These are phyloP conservation scores for Phytopythium cucurbitacearum DNA, from an alignment of 352 stramenopile genomes.

Conservation along the genomic window DNA sequence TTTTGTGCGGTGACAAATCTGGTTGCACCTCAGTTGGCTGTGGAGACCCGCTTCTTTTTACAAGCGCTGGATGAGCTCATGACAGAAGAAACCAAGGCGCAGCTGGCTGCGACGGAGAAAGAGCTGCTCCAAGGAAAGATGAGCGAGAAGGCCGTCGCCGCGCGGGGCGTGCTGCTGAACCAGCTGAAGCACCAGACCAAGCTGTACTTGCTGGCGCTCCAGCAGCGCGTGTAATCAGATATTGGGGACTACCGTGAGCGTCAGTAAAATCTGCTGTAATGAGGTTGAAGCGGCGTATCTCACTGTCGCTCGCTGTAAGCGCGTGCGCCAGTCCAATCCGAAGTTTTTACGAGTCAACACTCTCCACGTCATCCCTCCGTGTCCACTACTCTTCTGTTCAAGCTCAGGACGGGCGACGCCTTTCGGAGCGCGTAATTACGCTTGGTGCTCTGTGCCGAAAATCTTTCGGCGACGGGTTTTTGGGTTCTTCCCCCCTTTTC, in stretches of 20 bases:
- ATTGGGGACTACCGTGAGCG: background rate
- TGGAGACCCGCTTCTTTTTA: slow-evolving; percentile 74
- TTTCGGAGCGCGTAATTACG: background rate
- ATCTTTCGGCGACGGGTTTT: too few species aligned
- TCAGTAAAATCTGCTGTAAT: background rate
- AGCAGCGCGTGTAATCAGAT: slow-evolving; percentile 11
- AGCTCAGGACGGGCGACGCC: background rate
- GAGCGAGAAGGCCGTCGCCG: slow-evolving; percentile 29
- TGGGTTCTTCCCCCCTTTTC: too few species aligned
- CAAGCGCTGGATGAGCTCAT: slow-evolving; percentile 53
- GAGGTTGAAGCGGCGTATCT: too few species aligned
- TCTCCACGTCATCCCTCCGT: slow-evolving; percentile 1
- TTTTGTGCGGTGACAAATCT: background rate
- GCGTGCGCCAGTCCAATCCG: background rate
- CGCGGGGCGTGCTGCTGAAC: slow-evolving; percentile 46
- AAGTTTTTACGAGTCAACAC: background rate
- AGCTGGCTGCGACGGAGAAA: slow-evolving; percentile 48
- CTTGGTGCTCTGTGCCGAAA: too few species aligned
- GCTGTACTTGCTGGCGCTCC: slow-evolving; percentile 68
- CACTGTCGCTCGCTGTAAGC: background rate
- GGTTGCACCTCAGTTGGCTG: slow-evolving; percentile 36
- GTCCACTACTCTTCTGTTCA: background rate
- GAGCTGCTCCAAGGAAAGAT: slow-evolving; percentile 27
- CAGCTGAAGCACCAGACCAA: slow-evolving; percentile 83
- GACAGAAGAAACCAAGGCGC: slow-evolving; percentile 42